These are phyloP conservation scores for Amesomyces nigricolor DNA, from an alignment of 2,329 filamentous ascomycete genomes.

Conservation along the genomic window DNA sequence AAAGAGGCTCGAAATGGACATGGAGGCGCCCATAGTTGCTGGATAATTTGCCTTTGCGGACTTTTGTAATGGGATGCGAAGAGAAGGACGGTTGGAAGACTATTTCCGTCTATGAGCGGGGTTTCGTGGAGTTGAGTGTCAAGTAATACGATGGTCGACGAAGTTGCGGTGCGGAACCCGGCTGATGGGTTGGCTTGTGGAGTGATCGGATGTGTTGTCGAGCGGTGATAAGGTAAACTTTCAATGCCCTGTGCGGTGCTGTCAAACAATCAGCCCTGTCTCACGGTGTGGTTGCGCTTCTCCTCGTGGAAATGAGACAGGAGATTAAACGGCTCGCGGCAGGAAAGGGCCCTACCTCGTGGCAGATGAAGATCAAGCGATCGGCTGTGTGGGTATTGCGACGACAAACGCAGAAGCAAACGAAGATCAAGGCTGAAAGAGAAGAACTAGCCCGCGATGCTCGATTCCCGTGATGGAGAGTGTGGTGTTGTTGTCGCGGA, in stretches of 20 bases:
- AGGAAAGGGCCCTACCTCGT: neutral
- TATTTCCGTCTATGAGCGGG: no score
- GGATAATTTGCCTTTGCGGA: constrained; percentile 12
- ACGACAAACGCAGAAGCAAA: neutral
- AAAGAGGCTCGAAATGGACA: constrained; percentile 80
- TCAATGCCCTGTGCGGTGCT: no score
- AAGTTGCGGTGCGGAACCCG: no score
- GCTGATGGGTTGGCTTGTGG: no score
- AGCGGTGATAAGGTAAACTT: no score
- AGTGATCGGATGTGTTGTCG: no score
- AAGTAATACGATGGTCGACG: no score
- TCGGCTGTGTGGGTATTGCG: neutral
- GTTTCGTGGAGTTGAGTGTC: no score
- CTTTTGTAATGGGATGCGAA: neutral
- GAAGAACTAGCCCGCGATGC: neutral
- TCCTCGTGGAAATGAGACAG: constrained; percentile 6
- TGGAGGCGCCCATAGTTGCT: constrained; percentile 77
- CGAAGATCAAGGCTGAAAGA: neutral
- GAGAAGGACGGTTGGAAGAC: no score
- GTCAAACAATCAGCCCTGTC: neutral
- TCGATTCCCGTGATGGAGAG: neutral
- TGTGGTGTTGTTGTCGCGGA: constrained; percentile 12
- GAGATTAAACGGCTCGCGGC: constrained; percentile 1
- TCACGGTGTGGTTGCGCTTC: neutral
- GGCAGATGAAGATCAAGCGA: neutral